Evolutionary conservation across 1,284 basidiomycete genomes (phyloP), one percentile per base, ranked within the genome.

Genomic region (Serendipita sp.): DNA sequence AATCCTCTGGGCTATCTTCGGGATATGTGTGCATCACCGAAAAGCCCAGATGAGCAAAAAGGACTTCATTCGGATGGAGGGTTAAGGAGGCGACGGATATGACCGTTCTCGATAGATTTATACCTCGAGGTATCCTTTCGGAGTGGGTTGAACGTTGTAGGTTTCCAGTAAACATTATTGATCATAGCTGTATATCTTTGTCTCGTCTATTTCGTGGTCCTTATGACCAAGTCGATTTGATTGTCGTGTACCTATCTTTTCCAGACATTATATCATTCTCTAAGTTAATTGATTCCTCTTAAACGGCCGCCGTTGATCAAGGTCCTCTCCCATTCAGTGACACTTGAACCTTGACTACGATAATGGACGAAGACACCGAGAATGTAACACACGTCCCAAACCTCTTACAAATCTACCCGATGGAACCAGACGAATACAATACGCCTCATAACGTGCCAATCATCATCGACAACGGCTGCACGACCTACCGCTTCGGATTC

Each of bases 391-490:
- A n/a, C 34, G 53, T 58, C 32, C 53, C 53, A 26, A 58, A 58
- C n/a, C 53, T 58, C 26, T n/a, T 58, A 8, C 26, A 58, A 10
- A 22, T 58, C 53, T 26, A 58, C 29, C 15, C 53, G 6, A 58
- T 58, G 53, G 53, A 58, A n/a, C 53, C 53, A 32, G 53, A 58
- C 10, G 53, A 58, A 22, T 58, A 58, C 34, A 58, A 58, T 32
- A 58, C 53, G 17, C 53, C 53, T 12, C 72, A 74, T 29, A 69
- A 72, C 34, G 82, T 78, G 0, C 86, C 91, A 0, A 83, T 98
- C 67, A 82, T 95, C 69, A 93, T 97, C 68, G 94, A 97, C 79
- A 94, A 96, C 72, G 95, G 94, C 64, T 85, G 92, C 3, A 89
- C 86, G 42, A 84, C 79, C 63, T 77, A 98, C 63, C 84, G 93